These are phyloP conservation scores for Xylariomycetidae sp. DNA, from an alignment of 2,329 filamentous ascomycete genomes.

Conservation along the genomic window DNA sequence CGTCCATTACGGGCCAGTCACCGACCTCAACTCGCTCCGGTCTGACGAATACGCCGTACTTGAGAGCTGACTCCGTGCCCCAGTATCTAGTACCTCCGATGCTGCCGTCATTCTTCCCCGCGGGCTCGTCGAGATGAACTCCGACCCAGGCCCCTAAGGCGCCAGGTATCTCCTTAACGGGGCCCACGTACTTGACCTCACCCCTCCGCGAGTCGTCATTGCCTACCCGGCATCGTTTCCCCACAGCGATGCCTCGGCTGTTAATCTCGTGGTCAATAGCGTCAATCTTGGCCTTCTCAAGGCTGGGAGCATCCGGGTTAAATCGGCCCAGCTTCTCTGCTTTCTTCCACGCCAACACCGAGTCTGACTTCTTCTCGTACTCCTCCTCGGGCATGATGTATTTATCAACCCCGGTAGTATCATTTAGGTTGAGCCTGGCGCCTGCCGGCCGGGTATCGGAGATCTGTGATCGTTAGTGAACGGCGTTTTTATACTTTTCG, in stretches of 20 bases:
- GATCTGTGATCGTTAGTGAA: constrained; percentile 44
- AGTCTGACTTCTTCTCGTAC: constrained; percentile 82
- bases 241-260: constrained; percentile 60
- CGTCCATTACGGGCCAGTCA: constrained; percentile 65
- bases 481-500: neutral
- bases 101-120: constrained; percentile 77
- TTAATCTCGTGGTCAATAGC: constrained; percentile 66
- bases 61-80: constrained; percentile 56
- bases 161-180: constrained; percentile 68
- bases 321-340: constrained; percentile 94
- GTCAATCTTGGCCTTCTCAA: constrained; percentile 67
- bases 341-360: constrained; percentile 93
- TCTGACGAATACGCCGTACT: constrained; percentile 74
- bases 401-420: constrained; percentile 78
- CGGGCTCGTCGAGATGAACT: constrained; percentile 71
- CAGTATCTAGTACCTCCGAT: constrained; percentile 67
- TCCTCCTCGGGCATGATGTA: constrained; percentile 82
- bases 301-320: constrained; percentile 73
- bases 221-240: constrained; percentile 60
- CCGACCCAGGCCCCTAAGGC: constrained; percentile 67
- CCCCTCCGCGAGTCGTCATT: constrained; percentile 67
- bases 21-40: constrained; percentile 75
- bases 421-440: constrained; percentile 74
- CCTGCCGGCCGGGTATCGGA: constrained; percentile 72
- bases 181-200: constrained; percentile 65